A percentile compares a stretch with the other conserved stretches of the same genome.
Evolutionary conservation across 2,329 filamentous ascomycete species (phyloP).

Genomic region (Rhynchosporium agropyri): DNA sequence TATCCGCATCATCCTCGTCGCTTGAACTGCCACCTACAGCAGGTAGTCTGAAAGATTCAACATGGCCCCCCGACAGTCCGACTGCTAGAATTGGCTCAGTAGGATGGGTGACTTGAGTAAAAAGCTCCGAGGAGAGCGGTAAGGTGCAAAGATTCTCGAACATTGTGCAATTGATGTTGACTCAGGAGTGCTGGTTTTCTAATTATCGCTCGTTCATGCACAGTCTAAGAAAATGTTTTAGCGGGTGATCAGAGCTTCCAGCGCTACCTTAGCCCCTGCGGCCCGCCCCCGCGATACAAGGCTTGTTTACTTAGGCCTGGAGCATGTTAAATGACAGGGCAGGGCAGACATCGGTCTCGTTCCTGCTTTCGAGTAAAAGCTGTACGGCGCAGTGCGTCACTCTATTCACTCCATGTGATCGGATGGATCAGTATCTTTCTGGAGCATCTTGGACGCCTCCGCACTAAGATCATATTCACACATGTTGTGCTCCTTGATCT

Average conservation of each 20-base stretch:
- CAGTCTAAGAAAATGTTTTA: constrained; percentile 1
- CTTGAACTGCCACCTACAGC: constrained; percentile 51
- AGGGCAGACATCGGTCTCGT: too few relatives aligned
- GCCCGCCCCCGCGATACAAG: neutral
- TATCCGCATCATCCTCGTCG: constrained; percentile 53
- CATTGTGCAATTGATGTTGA: constrained; percentile 30
- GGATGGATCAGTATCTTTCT: too few relatives aligned
- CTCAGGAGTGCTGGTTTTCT: neutral
- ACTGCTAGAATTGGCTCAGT: constrained; percentile 82
- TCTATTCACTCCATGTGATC: too few relatives aligned
- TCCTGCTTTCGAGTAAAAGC: too few relatives aligned
- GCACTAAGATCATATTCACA: constrained; percentile 21
- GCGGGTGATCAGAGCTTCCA: constrained; percentile 12
- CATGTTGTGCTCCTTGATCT: constrained; percentile 23
- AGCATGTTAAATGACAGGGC: too few relatives aligned
- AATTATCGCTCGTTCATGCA: neutral
- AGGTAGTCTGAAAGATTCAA: constrained; percentile 79
- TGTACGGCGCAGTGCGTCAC: too few relatives aligned
- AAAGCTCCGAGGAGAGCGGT: constrained; percentile 82
- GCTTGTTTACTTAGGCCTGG: too few relatives aligned
- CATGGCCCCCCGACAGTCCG: constrained; percentile 81
- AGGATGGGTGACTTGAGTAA: constrained; percentile 85
- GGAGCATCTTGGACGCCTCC: neutral
- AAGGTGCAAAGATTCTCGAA: constrained; percentile 85
- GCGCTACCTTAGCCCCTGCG: neutral